Percentiles rank a stretch among this genome's conserved stretches.
phyloP scores from a whole-genome alignment of 768 basidiomycete genomes.

The Cystobasidium onofrii region DNA sequence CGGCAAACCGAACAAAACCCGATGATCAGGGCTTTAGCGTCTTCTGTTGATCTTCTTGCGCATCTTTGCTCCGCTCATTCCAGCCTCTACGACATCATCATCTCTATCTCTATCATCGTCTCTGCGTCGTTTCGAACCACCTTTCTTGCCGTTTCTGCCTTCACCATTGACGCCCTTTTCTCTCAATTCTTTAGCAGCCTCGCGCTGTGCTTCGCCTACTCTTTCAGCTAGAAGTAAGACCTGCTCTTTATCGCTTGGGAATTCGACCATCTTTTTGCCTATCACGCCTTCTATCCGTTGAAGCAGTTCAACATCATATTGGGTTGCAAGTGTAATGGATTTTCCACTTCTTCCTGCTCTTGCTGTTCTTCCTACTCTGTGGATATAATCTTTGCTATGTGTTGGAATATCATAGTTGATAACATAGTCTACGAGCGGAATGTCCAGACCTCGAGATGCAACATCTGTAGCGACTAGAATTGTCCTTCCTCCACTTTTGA shows the following conservation, averaged over 20 bases:
- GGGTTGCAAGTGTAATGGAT: slow-evolving; percentile 92
- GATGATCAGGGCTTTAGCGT: too few relatives aligned
- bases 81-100: slow-evolving; percentile 85
- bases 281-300: slow-evolving; percentile 89
- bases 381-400: slow-evolving; percentile 98
- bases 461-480: slow-evolving; percentile 94
- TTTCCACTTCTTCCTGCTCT: slow-evolving; percentile 96
- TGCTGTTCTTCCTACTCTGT: slow-evolving; percentile 93
- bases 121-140: slow-evolving; percentile 47
- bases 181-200: slow-evolving; percentile 70
- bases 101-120: slow-evolving; percentile 78
- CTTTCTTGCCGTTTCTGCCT: slow-evolving; percentile 52
- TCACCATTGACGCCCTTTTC: slow-evolving; percentile 58
- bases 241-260: slow-evolving; percentile 65
- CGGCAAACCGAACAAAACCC: too few relatives aligned
- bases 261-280: slow-evolving; percentile 83
- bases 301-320: slow-evolving; percentile 93
- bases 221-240: slow-evolving; percentile 77
- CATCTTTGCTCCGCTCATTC: slow-evolving; percentile 58
- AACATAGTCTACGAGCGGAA: slow-evolving; percentile 88
- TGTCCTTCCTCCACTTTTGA: slow-evolving; percentile 84
- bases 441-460: slow-evolving; percentile 91
- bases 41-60: slow-evolving; percentile 47
- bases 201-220: slow-evolving; percentile 69
- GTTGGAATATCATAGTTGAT: slow-evolving; percentile 98